Evolutionary conservation across 2,329 filamentous ascomycete genomes (phyloP).

Genomic region (Mycosphaerella sp.): DNA sequence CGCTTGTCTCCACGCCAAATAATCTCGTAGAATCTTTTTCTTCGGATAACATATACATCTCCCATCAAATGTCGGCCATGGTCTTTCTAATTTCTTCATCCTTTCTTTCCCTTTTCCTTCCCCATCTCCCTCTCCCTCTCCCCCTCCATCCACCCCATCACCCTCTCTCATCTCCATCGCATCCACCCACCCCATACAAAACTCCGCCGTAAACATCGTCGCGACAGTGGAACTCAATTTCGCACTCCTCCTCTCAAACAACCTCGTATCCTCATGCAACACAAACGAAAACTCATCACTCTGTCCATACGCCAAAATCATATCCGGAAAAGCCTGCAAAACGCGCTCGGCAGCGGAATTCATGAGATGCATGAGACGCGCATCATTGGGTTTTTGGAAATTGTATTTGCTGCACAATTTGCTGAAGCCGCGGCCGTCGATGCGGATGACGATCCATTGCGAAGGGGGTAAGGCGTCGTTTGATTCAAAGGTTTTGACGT

Average conservation of each 20-base stretch:
- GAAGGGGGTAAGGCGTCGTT: slow-evolving; percentile 73
- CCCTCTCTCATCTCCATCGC: slow-evolving; percentile 37
- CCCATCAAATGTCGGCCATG: slow-evolving; percentile 86
- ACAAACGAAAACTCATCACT: slow-evolving; percentile 83
- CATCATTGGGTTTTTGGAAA: slow-evolving; percentile 91
- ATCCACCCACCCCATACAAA: slow-evolving; percentile 72
- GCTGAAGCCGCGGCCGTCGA: slow-evolving; percentile 91
- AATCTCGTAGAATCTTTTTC: slow-evolving; percentile 76
- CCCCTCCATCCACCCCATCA: too few species aligned
- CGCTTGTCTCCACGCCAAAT: slow-evolving; percentile 93
- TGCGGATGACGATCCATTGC: slow-evolving; percentile 90
- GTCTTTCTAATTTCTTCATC: slow-evolving; percentile 54
- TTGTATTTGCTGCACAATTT: slow-evolving; percentile 57
- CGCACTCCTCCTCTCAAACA: slow-evolving; percentile 83
- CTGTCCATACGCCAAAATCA: slow-evolving; percentile 82
- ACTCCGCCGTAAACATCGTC: slow-evolving; percentile 89
- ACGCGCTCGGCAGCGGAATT: slow-evolving; percentile 84
- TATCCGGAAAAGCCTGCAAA: slow-evolving; percentile 74
- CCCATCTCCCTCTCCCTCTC: slow-evolving; percentile 19
- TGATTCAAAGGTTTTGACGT: slow-evolving; percentile 85
- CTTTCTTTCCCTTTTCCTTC: background rate
- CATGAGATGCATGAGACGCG: slow-evolving; percentile 82
- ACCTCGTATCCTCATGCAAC: slow-evolving; percentile 55
- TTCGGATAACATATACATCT: slow-evolving; percentile 85
- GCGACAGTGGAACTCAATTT: slow-evolving; percentile 89